Base-by-base conservation (phyloP, 2,329 filamentous ascomycete species). In the Fusarium sarcochroum region DNA sequence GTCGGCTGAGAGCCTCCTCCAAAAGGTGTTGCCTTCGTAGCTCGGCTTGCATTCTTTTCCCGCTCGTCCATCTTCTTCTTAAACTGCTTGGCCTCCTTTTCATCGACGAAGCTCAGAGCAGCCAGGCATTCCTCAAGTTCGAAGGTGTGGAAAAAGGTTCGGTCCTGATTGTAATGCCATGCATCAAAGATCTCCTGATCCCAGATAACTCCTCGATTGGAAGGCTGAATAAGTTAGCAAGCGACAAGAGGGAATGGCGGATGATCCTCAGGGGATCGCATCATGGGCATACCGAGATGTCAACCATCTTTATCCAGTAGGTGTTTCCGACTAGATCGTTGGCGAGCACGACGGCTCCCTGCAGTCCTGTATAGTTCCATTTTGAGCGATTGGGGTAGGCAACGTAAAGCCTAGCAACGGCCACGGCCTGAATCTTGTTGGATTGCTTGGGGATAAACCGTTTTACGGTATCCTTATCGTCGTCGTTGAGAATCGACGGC, bases 371-470 rank as follows among this genome's bases (percentile, higher is more conserved):
- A 78, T 95, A 97, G 27, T 90, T 95, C 96, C 96, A 99, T 94
- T 86, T 89, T 67, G 90, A 87, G 68, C 87, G 87, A 82, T 96
- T 89, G 14, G 96, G 96, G 76, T 97, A 92, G 74, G 95, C 94
- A 77, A 98, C 89, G 81, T 98, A 98, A 73, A 99, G 90, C 77
- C 92, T 91, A 65, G 94, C 95, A 72, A 98, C 94, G 63, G 93
- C 96, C 70, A 97, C 95, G 66, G 94, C 94, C 71, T 97, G 93
- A 80, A 99, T 98, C 86, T 98, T 98, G 89, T 98, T 99, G 75
- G 90, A 90, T 68, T 93, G 89, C 80, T 97, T 98, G 66, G 96
- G 95, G 55, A 99, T 93, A 73, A 91, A 92, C 78, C 96, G 91
- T 85, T 97, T 97, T 81, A 99, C 94, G 64, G 90, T 97, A 83